Evolutionary conservation across 129 eudicot species (phyloP), one percentile per base, ranked within the genome.

Genomic region (Calendula officinalis): DNA sequence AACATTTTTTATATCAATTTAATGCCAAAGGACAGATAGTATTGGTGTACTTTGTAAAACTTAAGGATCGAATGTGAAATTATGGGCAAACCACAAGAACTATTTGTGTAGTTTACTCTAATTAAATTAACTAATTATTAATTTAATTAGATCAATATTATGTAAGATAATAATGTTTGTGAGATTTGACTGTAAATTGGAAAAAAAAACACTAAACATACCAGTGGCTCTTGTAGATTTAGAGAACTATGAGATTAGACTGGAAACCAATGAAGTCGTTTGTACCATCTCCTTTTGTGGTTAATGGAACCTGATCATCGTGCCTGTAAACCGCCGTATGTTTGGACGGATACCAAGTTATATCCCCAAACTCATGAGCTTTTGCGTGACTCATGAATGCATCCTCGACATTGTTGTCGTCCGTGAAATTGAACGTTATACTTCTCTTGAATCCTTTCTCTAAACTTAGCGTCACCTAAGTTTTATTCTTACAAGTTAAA

Each of bases 201-300:
- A 0, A 37, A n/a, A 66, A 15, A 50, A 4, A 48, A 62, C 33
- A 10, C 3, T 47, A 48, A 57, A 66, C 27, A 1, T 72, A 90
- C 97, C 95, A 40, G 77, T 45, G 13, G 92, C 84, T 80, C 97
- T 76, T 49, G 80, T 70, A 4, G 95, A 46, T 71, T 75, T 65
- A 52, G 90, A 64, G 36, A 78, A 56, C 60, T 27, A 77, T 64
- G 33, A 76, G 68, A 75, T 82, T 85, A 5, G 95, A 70, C 52
- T 87, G 97, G 47, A 86, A 90, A 48, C 97, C 95, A 5, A 90
- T 45, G 68, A 90, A 90, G 76, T 90, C 95, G 56, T 86, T 74
- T 53, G 72, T 69, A 2, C 92, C 95, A 66, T 90, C 84, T 0
- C 92, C 97, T 33, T 75, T 45, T 2, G 90, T 71, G 73, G 72